Percentiles rank a stretch among this genome's conserved stretches.
These are phyloP conservation scores for Citrullus mucosospermus DNA, from an alignment of 306 rosid species.

Conservation along the genomic window DNA sequence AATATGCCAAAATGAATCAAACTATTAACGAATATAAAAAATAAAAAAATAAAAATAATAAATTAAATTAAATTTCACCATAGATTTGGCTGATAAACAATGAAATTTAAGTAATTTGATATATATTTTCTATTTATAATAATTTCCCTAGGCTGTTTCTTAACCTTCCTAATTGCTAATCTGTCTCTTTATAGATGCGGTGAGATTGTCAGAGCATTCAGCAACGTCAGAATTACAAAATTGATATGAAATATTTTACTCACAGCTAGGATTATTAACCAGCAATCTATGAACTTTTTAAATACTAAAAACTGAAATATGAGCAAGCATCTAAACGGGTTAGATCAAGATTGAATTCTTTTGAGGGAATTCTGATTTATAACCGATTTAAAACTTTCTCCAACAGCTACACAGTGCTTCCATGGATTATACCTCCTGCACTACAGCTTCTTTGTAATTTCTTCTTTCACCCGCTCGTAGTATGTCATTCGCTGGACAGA, in stretches of 20 bases:
- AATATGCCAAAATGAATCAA: too few species aligned
- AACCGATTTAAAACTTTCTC: neutral
- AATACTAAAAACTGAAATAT: neutral
- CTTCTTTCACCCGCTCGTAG: conserved; percentile 70
- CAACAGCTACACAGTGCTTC: neutral
- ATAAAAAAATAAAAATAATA: too few species aligned
- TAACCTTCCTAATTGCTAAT: neutral
- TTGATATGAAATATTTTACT: neutral
- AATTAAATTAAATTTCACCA: too few species aligned
- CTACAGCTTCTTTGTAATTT: conserved; percentile 55
- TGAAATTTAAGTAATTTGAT: too few species aligned
- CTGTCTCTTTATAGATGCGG: neutral
- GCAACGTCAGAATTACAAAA: neutral
- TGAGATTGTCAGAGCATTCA: neutral
- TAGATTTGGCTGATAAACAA: too few species aligned
- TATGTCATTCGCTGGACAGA: conserved; percentile 67
- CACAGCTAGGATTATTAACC: neutral
- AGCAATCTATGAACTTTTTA: neutral
- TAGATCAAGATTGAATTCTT: neutral
- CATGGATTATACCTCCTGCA: conserved; percentile 33
- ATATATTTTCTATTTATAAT: too few species aligned
- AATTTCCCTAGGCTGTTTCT: neutral
- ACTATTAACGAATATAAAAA: too few species aligned
- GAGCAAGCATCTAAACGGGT: neutral
- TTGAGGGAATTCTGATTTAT: neutral